Conservation (phyloP, 805 yeast genomes). For the Candida khao-thaluensis region DNA sequence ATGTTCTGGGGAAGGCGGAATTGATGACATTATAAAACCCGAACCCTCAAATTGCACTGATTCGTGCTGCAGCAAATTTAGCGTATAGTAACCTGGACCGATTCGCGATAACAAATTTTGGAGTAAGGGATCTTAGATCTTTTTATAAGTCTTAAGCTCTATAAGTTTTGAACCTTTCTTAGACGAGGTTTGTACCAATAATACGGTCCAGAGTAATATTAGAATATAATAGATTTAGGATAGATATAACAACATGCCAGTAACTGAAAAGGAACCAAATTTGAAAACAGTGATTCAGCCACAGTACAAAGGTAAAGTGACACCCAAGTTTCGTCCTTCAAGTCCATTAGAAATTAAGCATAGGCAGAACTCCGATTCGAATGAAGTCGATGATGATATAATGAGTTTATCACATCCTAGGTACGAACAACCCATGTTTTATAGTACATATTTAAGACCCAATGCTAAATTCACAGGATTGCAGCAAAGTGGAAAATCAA, state of each 20-base stretch:
- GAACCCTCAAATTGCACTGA: too few species aligned
- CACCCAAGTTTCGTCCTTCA: background rate
- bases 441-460: slow-evolving; percentile 52
- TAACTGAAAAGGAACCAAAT: slow-evolving; percentile 11
- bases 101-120: slow-evolving; percentile 7
- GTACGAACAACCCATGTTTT: slow-evolving; percentile 27
- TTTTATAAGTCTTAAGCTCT: too few species aligned
- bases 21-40: slow-evolving; percentile 2
- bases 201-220: too few species aligned
- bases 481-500: slow-evolving; percentile 65
- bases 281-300: slow-evolving; percentile 4
- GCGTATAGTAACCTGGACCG: slow-evolving; percentile 3
- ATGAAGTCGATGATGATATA: slow-evolving; percentile 1
- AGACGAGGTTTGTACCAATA: too few species aligned
- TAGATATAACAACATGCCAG: too few species aligned
- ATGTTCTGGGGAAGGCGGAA: slow-evolving; percentile 37
- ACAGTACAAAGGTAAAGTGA: slow-evolving; percentile 3
- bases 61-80: too few species aligned
- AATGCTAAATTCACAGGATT: slow-evolving; percentile 64
- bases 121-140: slow-evolving; percentile 3
- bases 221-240: too few species aligned
- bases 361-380: background rate
- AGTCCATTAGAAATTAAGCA: background rate
- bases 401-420: slow-evolving; percentile 9
- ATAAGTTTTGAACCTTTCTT: too few species aligned